Conservation (phyloP, 2,329 filamentous ascomycete genomes). For the Nigrograna mackinnonii region DNA sequence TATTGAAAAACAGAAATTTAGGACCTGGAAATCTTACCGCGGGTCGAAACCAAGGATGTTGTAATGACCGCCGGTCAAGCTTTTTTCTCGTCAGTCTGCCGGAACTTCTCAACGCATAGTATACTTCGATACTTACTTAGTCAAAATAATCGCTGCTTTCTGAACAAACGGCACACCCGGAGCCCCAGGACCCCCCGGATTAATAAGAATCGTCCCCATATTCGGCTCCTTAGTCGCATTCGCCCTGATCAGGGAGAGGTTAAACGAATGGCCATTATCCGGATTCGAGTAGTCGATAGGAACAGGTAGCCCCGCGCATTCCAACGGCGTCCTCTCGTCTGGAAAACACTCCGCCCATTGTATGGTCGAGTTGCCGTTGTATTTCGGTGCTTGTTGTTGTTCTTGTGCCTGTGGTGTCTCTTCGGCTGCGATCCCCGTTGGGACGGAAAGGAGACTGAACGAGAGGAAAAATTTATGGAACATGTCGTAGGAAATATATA, state of each 20-base stretch:
- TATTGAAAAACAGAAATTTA: neutral
- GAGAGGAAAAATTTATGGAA: no score
- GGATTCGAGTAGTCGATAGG: constrained; percentile 44
- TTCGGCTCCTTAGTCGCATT: neutral
- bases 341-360: no score
- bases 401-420: no score
- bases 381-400: no score
- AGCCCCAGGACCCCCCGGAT: neutral
- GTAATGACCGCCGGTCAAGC: constrained; percentile 15
- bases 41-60: constrained; percentile 15
- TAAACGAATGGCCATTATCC: constrained; percentile 10
- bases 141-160: neutral
- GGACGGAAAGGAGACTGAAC: no score
- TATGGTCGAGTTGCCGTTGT: no score
- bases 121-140: neutral
- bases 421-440: no score
- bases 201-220: neutral
- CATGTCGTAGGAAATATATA: no score
- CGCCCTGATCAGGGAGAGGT: neutral
- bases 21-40: neutral
- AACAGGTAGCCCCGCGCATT: constrained; percentile 54
- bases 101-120: constrained; percentile 9
- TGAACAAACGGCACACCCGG: neutral
- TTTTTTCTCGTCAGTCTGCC: constrained; percentile 12
- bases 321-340: no score